phyloP scores from a whole-genome alignment of 768 basidiomycete species.

The Rhodotorula babjevae region DNA sequence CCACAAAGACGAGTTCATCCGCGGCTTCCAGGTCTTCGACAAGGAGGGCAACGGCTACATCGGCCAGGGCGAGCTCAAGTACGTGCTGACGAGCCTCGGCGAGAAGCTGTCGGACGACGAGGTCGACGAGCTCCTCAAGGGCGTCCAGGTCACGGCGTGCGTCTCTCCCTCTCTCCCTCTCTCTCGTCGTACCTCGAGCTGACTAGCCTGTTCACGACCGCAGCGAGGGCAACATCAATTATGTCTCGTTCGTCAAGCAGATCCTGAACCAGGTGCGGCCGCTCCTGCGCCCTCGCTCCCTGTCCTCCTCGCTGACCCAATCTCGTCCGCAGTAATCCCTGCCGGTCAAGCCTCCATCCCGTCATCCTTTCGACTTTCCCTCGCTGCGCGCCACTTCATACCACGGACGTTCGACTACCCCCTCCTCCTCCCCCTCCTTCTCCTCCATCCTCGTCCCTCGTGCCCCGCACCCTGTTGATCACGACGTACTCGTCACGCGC shows the following conservation, averaged over 20 bases:
- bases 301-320: slow-evolving; percentile 44
- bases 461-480: background rate
- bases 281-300: slow-evolving; percentile 21
- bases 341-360: background rate
- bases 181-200: background rate
- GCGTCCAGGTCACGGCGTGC: slow-evolving; percentile 82
- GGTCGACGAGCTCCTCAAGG: slow-evolving; percentile 95
- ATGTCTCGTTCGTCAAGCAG: slow-evolving; percentile 91
- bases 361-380: background rate
- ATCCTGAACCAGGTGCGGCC: slow-evolving; percentile 65
- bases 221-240: slow-evolving; percentile 95
- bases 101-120: slow-evolving; percentile 98
- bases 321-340: background rate
- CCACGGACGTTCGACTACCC: background rate
- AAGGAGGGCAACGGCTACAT: slow-evolving; percentile 83
- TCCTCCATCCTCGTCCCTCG: too few species aligned
- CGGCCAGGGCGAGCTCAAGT: slow-evolving; percentile 83
- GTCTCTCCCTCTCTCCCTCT: slow-evolving; percentile 45
- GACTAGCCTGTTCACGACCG: background rate
- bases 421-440: background rate
- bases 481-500: background rate
- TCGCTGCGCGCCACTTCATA: too few species aligned
- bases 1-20: slow-evolving; percentile 86
- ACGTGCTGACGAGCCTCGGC: slow-evolving; percentile 90
- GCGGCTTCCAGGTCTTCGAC: slow-evolving; percentile 98